These are phyloP conservation scores for Pholiota adiposa DNA, from an alignment of 1,284 basidiomycete species.

Conservation along the genomic window DNA sequence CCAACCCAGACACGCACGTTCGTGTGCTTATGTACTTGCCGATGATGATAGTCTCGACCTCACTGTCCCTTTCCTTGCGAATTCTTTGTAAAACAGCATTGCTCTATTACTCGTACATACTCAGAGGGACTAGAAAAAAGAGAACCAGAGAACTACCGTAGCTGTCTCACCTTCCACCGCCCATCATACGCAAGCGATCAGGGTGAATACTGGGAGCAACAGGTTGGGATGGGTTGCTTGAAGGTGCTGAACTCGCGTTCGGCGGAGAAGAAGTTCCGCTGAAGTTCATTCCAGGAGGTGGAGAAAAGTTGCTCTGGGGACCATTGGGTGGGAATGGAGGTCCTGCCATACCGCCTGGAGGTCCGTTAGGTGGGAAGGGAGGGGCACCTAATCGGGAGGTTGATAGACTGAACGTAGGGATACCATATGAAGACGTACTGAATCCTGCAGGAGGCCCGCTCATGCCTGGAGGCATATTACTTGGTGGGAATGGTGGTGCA, in stretches of 20 bases:
- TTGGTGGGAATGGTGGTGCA: conserved; percentile 66
- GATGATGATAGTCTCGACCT: background rate
- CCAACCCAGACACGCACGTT: conserved; percentile 32
- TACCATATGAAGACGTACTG: conserved; percentile 13
- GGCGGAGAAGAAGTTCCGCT: conserved; percentile 35
- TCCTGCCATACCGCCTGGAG: conserved; percentile 36
- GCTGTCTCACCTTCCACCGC: conserved; percentile 30
- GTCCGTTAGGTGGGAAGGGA: conserved; percentile 65
- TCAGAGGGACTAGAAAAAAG: conserved; percentile 2
- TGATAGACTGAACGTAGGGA: background rate
- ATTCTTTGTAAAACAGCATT: background rate
- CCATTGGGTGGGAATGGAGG: conserved; percentile 53
- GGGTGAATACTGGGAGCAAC: conserved; percentile 74
- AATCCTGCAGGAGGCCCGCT: conserved; percentile 34
- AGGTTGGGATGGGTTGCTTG: conserved; percentile 28
- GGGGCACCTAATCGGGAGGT: conserved; percentile 44
- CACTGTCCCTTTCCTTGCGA: background rate
- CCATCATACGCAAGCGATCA: conserved; percentile 87
- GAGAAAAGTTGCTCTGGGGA: conserved; percentile 26
- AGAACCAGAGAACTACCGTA: background rate
- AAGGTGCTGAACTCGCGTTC: conserved; percentile 26
- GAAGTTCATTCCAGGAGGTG: conserved; percentile 28
- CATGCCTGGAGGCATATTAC: conserved; percentile 43
- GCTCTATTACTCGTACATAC: conserved; percentile 16
- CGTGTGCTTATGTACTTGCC: conserved; percentile 16